Conservation (phyloP, 2,329 filamentous ascomycete genomes). For the Trichoderma atroviride region DNA sequence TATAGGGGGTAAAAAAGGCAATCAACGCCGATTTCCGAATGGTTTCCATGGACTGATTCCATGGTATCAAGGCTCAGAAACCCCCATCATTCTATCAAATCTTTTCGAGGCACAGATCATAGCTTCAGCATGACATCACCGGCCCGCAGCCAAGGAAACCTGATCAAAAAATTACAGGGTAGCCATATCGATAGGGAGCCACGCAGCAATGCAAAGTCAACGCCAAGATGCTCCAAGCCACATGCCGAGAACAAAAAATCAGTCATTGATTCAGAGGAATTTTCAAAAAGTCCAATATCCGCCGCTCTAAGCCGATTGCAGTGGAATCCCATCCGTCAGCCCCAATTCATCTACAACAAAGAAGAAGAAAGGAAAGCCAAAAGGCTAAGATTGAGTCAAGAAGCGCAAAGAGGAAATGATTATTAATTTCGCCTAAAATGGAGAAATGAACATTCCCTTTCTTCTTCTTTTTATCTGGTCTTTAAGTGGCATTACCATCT, state of each 20-base stretch:
- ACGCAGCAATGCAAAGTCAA: background rate
- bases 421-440: background rate
- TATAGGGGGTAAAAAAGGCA: background rate
- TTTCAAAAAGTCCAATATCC: background rate
- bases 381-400: background rate
- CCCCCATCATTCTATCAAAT: background rate
- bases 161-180: background rate
- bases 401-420: background rate
- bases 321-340: background rate
- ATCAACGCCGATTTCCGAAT: background rate
- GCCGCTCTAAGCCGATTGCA: background rate
- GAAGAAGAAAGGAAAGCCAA: background rate
- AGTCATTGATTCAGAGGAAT: background rate
- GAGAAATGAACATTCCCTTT: background rate
- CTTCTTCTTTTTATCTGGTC: background rate
- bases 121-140: conserved; percentile 21
- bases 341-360: background rate
- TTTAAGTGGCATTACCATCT: background rate
- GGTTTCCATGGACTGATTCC: background rate
- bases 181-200: background rate
- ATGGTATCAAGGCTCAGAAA: background rate
- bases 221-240: background rate
- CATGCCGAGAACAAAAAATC: background rate
- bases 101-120: background rate
- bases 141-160: background rate